These are phyloP conservation scores for Helicostylum pulchrum DNA, from an alignment of 192 early-diverging fungal genomes.

Conservation along the genomic window DNA sequence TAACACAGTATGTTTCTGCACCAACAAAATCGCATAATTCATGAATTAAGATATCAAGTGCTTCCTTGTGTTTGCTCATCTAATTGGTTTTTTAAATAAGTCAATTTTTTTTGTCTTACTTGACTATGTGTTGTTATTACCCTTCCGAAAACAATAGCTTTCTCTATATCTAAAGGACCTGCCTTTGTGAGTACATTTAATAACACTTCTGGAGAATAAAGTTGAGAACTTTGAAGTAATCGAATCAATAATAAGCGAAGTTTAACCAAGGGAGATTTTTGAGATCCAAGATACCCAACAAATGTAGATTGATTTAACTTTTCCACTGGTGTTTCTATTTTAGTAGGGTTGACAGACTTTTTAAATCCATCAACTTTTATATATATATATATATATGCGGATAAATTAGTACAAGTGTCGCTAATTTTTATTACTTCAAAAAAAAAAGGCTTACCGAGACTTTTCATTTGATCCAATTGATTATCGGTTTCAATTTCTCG, in stretches of 20 bases:
- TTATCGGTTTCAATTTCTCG: conserved; percentile 5
- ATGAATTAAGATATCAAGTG: conserved; percentile 44
- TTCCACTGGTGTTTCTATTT: background rate
- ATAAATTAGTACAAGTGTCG: background rate
- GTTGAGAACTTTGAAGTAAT: conserved; percentile 41
- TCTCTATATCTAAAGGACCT: conserved; percentile 42
- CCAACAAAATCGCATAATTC: conserved; percentile 51
- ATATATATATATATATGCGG: too few species aligned
- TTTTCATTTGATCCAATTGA: background rate
- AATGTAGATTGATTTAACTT: conserved; percentile 7
- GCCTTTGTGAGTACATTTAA: conserved; percentile 32
- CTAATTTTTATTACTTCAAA: background rate
- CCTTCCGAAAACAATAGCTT: conserved; percentile 45
- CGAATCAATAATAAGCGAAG: conserved; percentile 34
- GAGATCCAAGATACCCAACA: conserved; percentile 16
- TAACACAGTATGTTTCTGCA: conserved; percentile 52
- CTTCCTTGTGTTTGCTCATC: conserved; percentile 42
- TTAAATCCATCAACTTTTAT: conserved; percentile 14
- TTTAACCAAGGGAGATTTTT: conserved; percentile 11
- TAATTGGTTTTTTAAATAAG: too few species aligned
- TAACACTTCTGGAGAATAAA: conserved; percentile 34
- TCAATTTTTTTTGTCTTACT: too few species aligned
- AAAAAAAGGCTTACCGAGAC: background rate
- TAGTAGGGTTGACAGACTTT: conserved; percentile 1
- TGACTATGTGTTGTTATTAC: conserved; percentile 29